Base-by-base conservation (phyloP, 169 alveolate genomes). In the Perkinsus olseni region DNA sequence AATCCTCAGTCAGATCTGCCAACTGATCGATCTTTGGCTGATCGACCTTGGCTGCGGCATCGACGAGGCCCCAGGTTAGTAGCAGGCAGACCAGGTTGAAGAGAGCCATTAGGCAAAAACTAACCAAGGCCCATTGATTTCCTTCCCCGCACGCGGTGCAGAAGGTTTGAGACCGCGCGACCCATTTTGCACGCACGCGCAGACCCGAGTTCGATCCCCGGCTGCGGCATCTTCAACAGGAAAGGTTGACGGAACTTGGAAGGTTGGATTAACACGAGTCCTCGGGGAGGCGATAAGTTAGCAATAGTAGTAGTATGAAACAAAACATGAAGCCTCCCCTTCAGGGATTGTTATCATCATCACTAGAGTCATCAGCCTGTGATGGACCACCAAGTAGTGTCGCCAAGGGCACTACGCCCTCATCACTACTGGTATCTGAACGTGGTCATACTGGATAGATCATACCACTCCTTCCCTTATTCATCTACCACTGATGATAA, bases 121-220 rank as follows among this genome's bases (percentile, higher is more conserved):
- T 21, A 13, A n/a, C n/a, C n/a, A n/a, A n/a, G n/a, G n/a, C n/a
- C n/a, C n/a, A n/a, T n/a, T n/a, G n/a, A n/a, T n/a, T n/a, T n/a
- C n/a, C n/a, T n/a, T n/a, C n/a, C n/a, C n/a, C n/a, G n/a, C n/a
- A n/a, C n/a, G n/a, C n/a, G n/a, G n/a, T 62, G 34, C 82, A 62
- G 8, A 62, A 62, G 50, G 11, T 6, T 40, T 8, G 34, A 4
- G 34, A 62, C 31, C 17, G 62, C 62, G 62, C 24, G 62, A 10
- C 24, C 62, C 36, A 62, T 6, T 62, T 28, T 13, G 82, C 82
- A 62, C 82, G 82, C 82, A 62, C 17, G 82, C 82, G 31, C 82
- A 62, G 82, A 62, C 82, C 82, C 82, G 82, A 62, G 82, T 62
- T 62, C 82, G 82, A 62, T 62, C 82, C 82, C 82, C 82, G 82